Percentiles rank a stretch among this genome's conserved stretches.
Evolutionary conservation across 371 early-diverging fungal species (phyloP).

Genomic region (Blakeslea trispora): DNA sequence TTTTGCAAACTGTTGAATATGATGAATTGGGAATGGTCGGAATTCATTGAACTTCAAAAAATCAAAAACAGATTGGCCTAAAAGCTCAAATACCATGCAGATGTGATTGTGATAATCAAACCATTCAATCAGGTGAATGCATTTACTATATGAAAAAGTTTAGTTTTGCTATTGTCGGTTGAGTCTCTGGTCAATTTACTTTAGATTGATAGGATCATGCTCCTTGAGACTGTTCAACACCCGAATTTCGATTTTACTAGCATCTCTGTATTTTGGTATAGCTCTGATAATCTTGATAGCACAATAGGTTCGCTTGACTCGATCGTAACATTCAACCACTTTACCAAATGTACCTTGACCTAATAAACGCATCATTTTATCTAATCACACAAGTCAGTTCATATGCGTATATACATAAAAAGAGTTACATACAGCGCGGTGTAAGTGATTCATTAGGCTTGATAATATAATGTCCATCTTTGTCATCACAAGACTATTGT

Average conservation of each 20-base stretch:
- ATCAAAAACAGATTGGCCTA: slow-evolving; percentile 89
- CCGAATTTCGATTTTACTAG: slow-evolving; percentile 86
- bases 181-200: slow-evolving; percentile 45
- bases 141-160: slow-evolving; percentile 45
- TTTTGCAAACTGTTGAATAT: slow-evolving; percentile 81
- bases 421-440: slow-evolving; percentile 69
- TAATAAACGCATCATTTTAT: slow-evolving; percentile 78
- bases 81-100: slow-evolving; percentile 96
- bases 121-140: slow-evolving; percentile 76
- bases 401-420: too few species aligned
- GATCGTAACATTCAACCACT: slow-evolving; percentile 89
- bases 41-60: slow-evolving; percentile 91
- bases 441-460: slow-evolving; percentile 72
- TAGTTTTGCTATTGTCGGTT: too few species aligned
- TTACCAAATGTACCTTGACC: slow-evolving; percentile 98
- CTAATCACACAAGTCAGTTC: slow-evolving; percentile 44
- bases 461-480: slow-evolving; percentile 92
- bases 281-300: slow-evolving; percentile 92
- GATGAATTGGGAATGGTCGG: slow-evolving; percentile 81
- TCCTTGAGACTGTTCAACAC: slow-evolving; percentile 79
- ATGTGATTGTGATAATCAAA: slow-evolving; percentile 92
- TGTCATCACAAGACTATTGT: slow-evolving; percentile 78
- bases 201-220: slow-evolving; percentile 70
- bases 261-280: slow-evolving; percentile 93
- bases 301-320: slow-evolving; percentile 52